Conservation (phyloP, 495 filamentous ascomycete genomes). For the Penicillium macrosclerotiorum region DNA sequence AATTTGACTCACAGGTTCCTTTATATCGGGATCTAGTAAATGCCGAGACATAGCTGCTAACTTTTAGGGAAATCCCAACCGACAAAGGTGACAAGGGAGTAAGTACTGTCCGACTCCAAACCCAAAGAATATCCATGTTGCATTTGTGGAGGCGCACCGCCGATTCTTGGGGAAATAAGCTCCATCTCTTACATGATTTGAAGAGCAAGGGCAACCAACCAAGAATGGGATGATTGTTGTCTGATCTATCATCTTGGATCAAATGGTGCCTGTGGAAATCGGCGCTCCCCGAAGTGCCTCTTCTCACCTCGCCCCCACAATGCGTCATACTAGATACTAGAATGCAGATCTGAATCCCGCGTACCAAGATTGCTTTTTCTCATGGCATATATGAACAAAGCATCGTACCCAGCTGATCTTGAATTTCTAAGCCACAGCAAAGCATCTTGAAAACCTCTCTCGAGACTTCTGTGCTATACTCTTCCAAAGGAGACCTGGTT, state of each 20-base stretch:
- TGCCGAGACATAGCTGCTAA: too few species aligned
- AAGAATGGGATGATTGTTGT: neutral
- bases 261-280: constrained; percentile 4
- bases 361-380: neutral
- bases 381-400: neutral
- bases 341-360: constrained; percentile 7
- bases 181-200: neutral
- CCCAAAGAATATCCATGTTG: too few species aligned
- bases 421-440: neutral
- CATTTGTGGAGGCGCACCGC: too few species aligned
- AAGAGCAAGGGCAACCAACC: neutral
- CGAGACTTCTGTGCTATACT: neutral
- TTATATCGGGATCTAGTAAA: too few species aligned
- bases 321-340: neutral
- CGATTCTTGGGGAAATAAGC: neutral
- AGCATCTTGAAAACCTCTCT: neutral
- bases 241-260: neutral
- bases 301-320: neutral
- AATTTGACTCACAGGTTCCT: too few species aligned
- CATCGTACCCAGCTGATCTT: neutral
- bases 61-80: too few species aligned
- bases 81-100: too few species aligned
- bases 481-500: neutral
- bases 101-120: too few species aligned
- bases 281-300: constrained; percentile 6